Conservation (phyloP, 495 filamentous ascomycete species). For the Xeromyces bisporus region DNA sequence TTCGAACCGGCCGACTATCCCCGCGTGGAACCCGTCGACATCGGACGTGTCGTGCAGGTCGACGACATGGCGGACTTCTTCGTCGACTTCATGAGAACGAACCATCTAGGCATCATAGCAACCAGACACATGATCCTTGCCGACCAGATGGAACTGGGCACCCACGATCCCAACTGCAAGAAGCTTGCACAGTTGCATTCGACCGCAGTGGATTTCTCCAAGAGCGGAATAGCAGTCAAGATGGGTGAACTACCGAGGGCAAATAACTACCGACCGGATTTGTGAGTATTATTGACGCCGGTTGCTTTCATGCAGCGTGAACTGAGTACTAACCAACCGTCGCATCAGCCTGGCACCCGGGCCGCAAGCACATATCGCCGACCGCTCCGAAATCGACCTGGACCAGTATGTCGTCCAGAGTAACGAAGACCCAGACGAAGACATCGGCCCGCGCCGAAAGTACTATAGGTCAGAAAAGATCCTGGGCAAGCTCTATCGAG, state of each 20-base stretch:
- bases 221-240: conserved; percentile 51
- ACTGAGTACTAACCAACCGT: too few relatives aligned
- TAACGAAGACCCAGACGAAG: conserved; percentile 34
- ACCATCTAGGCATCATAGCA: conserved; percentile 55
- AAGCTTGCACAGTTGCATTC: conserved; percentile 54
- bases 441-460: conserved; percentile 14
- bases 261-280: conserved; percentile 36
- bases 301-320: neutral
- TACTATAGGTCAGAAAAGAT: conserved; percentile 58
- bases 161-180: conserved; percentile 38
- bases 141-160: conserved; percentile 40
- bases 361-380: conserved; percentile 36
- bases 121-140: conserved; percentile 49
- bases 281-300: conserved; percentile 9
- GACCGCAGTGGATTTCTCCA: conserved; percentile 67
- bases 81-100: conserved; percentile 60
- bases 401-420: conserved; percentile 3
- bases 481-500: conserved; percentile 54
- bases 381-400: conserved; percentile 5
- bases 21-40: conserved; percentile 30
- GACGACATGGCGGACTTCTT: conserved; percentile 65
- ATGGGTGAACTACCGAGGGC: conserved; percentile 24
- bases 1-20: conserved; percentile 52
- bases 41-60: conserved; percentile 35
- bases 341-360: conserved; percentile 40